phyloP scores from a whole-genome alignment of 2,329 filamentous ascomycete species.

The Nakataea oryzae region DNA sequence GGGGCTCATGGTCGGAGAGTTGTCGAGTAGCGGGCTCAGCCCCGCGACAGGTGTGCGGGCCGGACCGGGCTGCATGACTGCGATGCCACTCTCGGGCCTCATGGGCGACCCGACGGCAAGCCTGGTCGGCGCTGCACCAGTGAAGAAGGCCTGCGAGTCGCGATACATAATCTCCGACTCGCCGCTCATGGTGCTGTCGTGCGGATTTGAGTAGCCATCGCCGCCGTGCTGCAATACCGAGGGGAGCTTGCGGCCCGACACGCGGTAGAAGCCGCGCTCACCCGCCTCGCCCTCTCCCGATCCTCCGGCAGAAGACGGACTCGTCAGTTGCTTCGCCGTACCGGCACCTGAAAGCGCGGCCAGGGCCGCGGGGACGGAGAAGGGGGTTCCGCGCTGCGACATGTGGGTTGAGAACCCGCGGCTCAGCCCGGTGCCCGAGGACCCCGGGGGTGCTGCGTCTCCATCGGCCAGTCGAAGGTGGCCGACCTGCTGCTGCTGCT shows the following conservation, averaged over 20 bases:
- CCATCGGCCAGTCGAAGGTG: slow-evolving; percentile 31
- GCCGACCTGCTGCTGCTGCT: slow-evolving; percentile 27
- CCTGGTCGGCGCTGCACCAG: slow-evolving; percentile 13
- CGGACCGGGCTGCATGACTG: slow-evolving; percentile 55
- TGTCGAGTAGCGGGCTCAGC: slow-evolving; percentile 34
- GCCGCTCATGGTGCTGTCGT: slow-evolving; percentile 13
- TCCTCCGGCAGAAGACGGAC: slow-evolving; percentile 43
- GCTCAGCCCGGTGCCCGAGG: not conserved
- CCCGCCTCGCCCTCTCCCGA: not conserved
- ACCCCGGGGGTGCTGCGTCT: slow-evolving; percentile 9
- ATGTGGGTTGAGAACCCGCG: slow-evolving; percentile 21
- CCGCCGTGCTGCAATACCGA: slow-evolving; percentile 52
- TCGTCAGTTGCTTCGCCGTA: slow-evolving; percentile 16
- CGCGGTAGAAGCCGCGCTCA: slow-evolving; percentile 52
- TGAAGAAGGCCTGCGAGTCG: slow-evolving; percentile 17
- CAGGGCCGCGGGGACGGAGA: slow-evolving; percentile 38
- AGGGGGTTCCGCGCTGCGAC: slow-evolving; percentile 33
- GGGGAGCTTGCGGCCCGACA: slow-evolving; percentile 54
- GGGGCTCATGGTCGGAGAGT: not conserved
- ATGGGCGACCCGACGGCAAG: slow-evolving; percentile 47
- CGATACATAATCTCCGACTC: slow-evolving; percentile 9
- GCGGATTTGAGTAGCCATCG: slow-evolving; percentile 40
- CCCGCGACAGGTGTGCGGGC: slow-evolving; percentile 51
- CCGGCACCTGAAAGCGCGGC: slow-evolving; percentile 29
- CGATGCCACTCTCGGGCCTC: slow-evolving; percentile 48